These are phyloP conservation scores for Citrus cavaleriei DNA, from an alignment of 345 rosid species.

Conservation along the genomic window DNA sequence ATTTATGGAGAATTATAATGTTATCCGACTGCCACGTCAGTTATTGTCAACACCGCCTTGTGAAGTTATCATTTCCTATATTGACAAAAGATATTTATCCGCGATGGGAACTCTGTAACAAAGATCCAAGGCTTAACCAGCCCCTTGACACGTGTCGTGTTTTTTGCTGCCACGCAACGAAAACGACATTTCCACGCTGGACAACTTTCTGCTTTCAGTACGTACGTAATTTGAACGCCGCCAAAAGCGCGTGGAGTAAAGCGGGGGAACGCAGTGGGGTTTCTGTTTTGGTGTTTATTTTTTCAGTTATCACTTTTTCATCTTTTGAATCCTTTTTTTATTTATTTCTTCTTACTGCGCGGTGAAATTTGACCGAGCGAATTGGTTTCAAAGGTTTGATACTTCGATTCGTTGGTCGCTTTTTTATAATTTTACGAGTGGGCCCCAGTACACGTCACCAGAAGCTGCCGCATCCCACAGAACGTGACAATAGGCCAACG, in stretches of 20 bases:
- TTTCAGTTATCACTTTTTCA: background rate
- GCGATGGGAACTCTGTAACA: conserved; percentile 22
- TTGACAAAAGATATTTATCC: conserved; percentile 15
- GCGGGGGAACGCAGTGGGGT: background rate
- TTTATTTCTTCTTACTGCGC: conserved; percentile 18
- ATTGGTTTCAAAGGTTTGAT: background rate
- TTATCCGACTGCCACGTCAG: conserved; percentile 15
- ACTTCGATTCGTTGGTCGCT: background rate
- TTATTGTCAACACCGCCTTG: background rate
- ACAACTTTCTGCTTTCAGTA: conserved; percentile 1
- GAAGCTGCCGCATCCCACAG: conserved; percentile 36
- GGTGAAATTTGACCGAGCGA: conserved; percentile 37
- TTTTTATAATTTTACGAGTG: background rate
- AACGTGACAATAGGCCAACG: conserved; percentile 53
- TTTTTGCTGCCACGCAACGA: conserved; percentile 11
- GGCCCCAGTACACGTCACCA: conserved; percentile 55
- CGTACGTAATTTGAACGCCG: background rate
- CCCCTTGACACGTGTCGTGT: conserved; percentile 18
- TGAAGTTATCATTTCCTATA: conserved; percentile 9
- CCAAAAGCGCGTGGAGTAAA: conserved; percentile 23
- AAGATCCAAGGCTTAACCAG: conserved; percentile 41
- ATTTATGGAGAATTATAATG: background rate
- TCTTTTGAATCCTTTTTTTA: background rate
- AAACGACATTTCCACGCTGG: conserved; percentile 32
- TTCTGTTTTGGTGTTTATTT: background rate